Conservation (phyloP, 2,329 filamentous ascomycete species). For the Fusarium lyarnte region DNA sequence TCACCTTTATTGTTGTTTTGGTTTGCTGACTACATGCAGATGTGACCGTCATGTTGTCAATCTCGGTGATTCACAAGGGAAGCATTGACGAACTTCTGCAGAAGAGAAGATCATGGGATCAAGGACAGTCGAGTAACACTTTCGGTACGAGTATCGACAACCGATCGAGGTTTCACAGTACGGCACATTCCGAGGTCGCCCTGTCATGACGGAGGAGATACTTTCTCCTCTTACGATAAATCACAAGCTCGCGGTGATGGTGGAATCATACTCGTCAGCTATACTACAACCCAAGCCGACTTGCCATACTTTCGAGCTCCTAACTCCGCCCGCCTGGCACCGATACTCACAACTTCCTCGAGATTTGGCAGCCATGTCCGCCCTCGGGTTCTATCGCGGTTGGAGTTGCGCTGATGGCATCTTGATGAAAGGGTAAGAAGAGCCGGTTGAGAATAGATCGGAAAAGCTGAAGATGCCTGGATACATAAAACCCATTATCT, state of each 20-base stretch:
- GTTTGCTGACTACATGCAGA: constrained; percentile 18
- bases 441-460: neutral
- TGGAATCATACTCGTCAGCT: constrained; percentile 19
- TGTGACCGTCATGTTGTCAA: constrained; percentile 7
- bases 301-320: constrained; percentile 1
- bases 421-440: neutral
- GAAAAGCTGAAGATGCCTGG: neutral
- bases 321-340: constrained; percentile 11
- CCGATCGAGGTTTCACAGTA: constrained; percentile 23
- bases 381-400: constrained; percentile 30
- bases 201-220: neutral
- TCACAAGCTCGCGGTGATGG: neutral
- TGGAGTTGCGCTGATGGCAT: constrained; percentile 23
- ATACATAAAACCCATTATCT: constrained; percentile 22
- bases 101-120: neutral
- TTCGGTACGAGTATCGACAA: constrained; percentile 10
- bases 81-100: neutral
- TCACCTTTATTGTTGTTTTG: neutral
- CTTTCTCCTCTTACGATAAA: constrained; percentile 7
- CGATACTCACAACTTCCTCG: constrained; percentile 5
- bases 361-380: constrained; percentile 29
- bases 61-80: neutral
- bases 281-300: constrained; percentile 15
- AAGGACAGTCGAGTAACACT: neutral
- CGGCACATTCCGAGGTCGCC: neutral